Conservation (phyloP, 345 rosid species). For the Arabis hirsuta region DNA sequence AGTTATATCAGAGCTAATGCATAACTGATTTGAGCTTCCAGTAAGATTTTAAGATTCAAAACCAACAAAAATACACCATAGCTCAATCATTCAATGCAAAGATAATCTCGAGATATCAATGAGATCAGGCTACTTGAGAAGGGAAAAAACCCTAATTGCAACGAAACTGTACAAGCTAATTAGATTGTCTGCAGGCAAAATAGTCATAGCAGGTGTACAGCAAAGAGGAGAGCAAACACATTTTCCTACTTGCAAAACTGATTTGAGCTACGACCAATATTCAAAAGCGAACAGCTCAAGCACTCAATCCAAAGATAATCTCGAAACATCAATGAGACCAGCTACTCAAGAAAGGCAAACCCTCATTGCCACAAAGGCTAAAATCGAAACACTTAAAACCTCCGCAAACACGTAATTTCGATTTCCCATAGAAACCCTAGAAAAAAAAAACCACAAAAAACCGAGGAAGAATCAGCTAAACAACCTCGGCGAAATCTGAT, state of each 20-base stretch:
- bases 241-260: not conserved
- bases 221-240: conserved; percentile 2
- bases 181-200: conserved; percentile 62
- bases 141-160: conserved; percentile 10
- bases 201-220: conserved; percentile 16
- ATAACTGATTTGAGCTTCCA: conserved; percentile 22
- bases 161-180: not conserved
- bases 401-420: conserved; percentile 9
- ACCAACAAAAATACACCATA: conserved; percentile 7
- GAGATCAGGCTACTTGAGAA: not conserved
- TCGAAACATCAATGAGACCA: too few relatives aligned
- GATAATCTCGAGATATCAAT: not conserved
- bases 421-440: conserved; percentile 33
- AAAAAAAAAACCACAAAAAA: not conserved
- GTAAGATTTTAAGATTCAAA: not conserved
- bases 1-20: conserved; percentile 28
- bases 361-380: too few relatives aligned
- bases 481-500: conserved; percentile 91
- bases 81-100: conserved; percentile 1
- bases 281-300: not conserved
- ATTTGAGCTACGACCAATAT: conserved; percentile 10
- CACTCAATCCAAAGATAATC: too few relatives aligned
- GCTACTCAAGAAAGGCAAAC: too few relatives aligned
- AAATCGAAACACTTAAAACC: conserved; percentile 5
- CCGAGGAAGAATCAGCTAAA: not conserved